A percentile compares a stretch with the other conserved stretches of the same genome.
Conservation (phyloP, 2,329 filamentous ascomycete genomes). For the Pseudophaeomoniella oleicola region DNA sequence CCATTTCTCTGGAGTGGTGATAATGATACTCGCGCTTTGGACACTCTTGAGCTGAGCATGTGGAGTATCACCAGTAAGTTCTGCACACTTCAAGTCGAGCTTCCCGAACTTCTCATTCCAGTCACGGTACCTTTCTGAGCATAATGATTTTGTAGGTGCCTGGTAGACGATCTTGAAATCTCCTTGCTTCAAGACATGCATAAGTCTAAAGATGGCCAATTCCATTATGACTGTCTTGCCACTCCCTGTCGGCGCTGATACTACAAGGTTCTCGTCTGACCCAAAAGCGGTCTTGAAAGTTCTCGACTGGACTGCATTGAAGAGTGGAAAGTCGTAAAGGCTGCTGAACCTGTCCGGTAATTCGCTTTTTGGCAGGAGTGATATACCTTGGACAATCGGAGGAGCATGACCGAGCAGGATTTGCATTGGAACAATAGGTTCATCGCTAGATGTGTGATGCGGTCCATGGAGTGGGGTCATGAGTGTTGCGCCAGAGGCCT, state of each 20-base stretch:
- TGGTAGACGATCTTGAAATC: slow-evolving; percentile 74
- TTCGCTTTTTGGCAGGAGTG: slow-evolving; percentile 41
- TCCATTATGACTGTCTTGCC: slow-evolving; percentile 75
- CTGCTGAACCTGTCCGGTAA: slow-evolving; percentile 56
- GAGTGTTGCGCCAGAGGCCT: neutral
- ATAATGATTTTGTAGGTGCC: slow-evolving; percentile 72
- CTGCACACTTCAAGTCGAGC: slow-evolving; percentile 54
- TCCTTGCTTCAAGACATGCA: slow-evolving; percentile 39
- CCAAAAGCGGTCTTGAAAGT: slow-evolving; percentile 55
- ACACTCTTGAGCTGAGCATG: slow-evolving; percentile 51
- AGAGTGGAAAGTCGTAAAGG: slow-evolving; percentile 58
- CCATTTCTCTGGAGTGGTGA: slow-evolving; percentile 86
- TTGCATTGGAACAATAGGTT: neutral
- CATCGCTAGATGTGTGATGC: neutral
- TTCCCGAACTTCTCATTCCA: slow-evolving; percentile 62
- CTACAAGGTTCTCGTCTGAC: slow-evolving; percentile 59
- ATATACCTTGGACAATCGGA: slow-evolving; percentile 43
- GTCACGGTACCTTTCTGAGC: slow-evolving; percentile 59
- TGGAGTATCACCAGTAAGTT: slow-evolving; percentile 72
- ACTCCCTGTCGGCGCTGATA: slow-evolving; percentile 71
- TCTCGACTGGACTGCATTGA: slow-evolving; percentile 74
- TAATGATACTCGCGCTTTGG: slow-evolving; percentile 63
- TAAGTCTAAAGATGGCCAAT: slow-evolving; percentile 62
- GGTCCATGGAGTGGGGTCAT: neutral
- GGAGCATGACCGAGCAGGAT: slow-evolving; percentile 19